Percentiles rank a stretch among this genome's conserved stretches.
Evolutionary conservation across 176 grass and related monocot species (phyloP).

Genomic region (Aegilops tauschii): DNA sequence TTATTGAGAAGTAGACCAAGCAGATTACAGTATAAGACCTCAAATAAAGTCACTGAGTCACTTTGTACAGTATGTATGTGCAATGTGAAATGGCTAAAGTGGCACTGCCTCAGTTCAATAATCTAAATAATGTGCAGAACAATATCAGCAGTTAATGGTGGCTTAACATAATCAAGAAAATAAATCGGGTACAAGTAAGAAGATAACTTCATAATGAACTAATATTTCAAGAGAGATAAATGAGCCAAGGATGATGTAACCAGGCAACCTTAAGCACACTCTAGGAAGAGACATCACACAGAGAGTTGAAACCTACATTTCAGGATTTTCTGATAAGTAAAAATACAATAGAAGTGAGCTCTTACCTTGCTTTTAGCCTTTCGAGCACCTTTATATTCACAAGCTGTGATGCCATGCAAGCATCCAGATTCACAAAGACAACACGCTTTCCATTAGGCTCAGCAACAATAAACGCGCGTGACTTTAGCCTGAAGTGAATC

Average conservation of each 20-base stretch:
- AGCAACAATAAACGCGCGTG: slow-evolving; percentile 87
- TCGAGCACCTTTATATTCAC: slow-evolving; percentile 90
- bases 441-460: slow-evolving; percentile 77
- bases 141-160: neutral
- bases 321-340: slow-evolving; percentile 9
- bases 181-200: neutral
- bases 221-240: neutral
- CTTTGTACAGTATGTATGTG: slow-evolving; percentile 12
- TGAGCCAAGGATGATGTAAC: neutral
- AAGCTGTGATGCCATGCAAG: slow-evolving; percentile 96
- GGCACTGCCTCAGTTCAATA: neutral
- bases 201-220: neutral
- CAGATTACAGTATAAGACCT: neutral
- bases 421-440: slow-evolving; percentile 98
- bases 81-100: slow-evolving; percentile 9
- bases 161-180: slow-evolving; percentile 10
- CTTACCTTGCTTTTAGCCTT: slow-evolving; percentile 87
- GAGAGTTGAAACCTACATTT: neutral
- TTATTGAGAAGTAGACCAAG: neutral
- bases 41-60: neutral
- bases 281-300: neutral
- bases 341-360: neutral
- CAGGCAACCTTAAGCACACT: slow-evolving; percentile 1
- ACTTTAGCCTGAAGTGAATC: slow-evolving; percentile 95
- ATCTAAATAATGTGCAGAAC: neutral